A percentile compares a stretch with the other conserved stretches of the same genome.
Evolutionary conservation across 257 asterid genomes (phyloP).

Genomic region (Gardenia jasminoides): DNA sequence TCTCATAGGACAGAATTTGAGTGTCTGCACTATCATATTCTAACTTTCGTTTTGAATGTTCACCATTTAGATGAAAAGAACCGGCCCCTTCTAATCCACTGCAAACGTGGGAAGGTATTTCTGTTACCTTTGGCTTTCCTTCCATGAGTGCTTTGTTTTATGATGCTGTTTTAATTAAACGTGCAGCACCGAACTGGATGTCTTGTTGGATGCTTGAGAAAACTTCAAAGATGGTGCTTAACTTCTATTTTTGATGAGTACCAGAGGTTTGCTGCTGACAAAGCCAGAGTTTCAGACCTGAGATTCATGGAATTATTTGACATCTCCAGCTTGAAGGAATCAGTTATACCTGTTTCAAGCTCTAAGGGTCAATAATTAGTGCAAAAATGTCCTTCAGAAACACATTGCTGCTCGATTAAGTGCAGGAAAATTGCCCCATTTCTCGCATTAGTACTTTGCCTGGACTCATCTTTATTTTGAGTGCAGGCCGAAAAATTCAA

Average conservation of each 20-base stretch:
- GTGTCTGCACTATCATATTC: background rate
- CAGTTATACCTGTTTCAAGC: slow-evolving; percentile 22
- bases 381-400: background rate
- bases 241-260: slow-evolving; percentile 77
- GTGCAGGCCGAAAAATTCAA: background rate
- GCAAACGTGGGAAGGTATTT: slow-evolving; percentile 89
- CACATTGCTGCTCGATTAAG: no score
- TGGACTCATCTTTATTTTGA: background rate
- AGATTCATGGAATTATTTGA: slow-evolving; percentile 75
- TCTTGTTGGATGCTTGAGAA: slow-evolving; percentile 86
- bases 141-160: no score
- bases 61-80: slow-evolving; percentile 58
- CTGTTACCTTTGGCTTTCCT: background rate
- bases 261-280: slow-evolving; percentile 74
- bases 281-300: slow-evolving; percentile 76
- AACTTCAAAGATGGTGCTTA: slow-evolving; percentile 78
- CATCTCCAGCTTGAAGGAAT: slow-evolving; percentile 41
- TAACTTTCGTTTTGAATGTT: slow-evolving; percentile 11
- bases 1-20: background rate
- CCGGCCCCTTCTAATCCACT: slow-evolving; percentile 79
- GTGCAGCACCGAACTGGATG: slow-evolving; percentile 88
- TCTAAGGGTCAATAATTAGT: slow-evolving; percentile 14
- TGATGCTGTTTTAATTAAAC: background rate
- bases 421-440: background rate
- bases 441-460: background rate